Conservation (phyloP, 1,284 basidiomycete genomes). For the Neolentinus lepideus region DNA sequence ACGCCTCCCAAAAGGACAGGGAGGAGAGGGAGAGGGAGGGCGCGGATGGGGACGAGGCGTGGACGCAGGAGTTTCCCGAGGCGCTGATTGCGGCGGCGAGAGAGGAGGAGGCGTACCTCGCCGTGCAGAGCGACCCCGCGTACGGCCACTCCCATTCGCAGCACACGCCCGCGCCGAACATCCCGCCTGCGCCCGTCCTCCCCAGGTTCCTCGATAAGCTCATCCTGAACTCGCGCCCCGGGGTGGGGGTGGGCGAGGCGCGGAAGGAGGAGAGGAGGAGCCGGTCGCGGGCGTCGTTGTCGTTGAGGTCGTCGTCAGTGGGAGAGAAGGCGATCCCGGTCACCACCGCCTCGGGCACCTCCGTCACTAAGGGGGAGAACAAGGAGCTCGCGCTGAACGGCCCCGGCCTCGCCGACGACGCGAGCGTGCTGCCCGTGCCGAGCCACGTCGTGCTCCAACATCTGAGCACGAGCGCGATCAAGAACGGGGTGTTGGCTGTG, state of each 20-base stretch:
- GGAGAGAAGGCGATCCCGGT: slow-evolving; percentile 25
- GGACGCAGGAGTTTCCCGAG: slow-evolving; percentile 73
- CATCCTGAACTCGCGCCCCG: slow-evolving; percentile 66
- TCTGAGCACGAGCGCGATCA: slow-evolving; percentile 92
- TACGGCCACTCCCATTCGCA: slow-evolving; percentile 13
- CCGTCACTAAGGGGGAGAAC: slow-evolving; percentile 18
- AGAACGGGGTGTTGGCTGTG: slow-evolving; percentile 90
- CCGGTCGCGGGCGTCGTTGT: slow-evolving; percentile 17
- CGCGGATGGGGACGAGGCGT: slow-evolving; percentile 28
- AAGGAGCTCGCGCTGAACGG: slow-evolving; percentile 24
- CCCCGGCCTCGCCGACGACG: slow-evolving; percentile 72
- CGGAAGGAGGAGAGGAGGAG: slow-evolving; percentile 17
- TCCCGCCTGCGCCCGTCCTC: slow-evolving; percentile 80
- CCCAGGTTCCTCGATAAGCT: slow-evolving; percentile 93
- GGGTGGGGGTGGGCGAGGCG: slow-evolving; percentile 7
- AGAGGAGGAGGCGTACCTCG: slow-evolving; percentile 75
- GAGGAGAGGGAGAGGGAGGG: slow-evolving; percentile 20
- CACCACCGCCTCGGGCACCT: slow-evolving; percentile 36
- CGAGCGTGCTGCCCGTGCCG: slow-evolving; percentile 88
- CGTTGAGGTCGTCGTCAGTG: slow-evolving; percentile 5
- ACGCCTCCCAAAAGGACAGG: slow-evolving; percentile 31
- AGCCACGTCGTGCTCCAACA: slow-evolving; percentile 96
- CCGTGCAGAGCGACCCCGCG: slow-evolving; percentile 31
- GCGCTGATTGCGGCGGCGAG: slow-evolving; percentile 74
- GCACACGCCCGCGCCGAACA: slow-evolving; percentile 56